These are phyloP conservation scores for Fusarium sp. DNA, from an alignment of 2,329 filamentous ascomycete genomes.

Conservation along the genomic window DNA sequence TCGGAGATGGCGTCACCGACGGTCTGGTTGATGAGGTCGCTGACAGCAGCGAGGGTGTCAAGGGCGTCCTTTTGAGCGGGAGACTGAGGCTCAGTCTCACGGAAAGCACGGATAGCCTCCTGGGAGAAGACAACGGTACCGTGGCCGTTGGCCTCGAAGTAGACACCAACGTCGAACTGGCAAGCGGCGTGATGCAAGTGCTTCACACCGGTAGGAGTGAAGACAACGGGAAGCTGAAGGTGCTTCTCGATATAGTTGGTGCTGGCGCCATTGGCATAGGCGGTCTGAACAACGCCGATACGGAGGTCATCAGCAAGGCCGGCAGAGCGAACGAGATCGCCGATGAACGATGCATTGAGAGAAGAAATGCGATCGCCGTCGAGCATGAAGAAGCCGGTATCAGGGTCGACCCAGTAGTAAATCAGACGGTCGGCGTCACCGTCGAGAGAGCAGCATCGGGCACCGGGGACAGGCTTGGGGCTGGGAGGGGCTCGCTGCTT, in stretches of 20 bases:
- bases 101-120: slow-evolving; percentile 82
- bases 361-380: slow-evolving; percentile 98
- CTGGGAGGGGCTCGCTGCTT: slow-evolving; percentile 89
- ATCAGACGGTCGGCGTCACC: slow-evolving; percentile 96
- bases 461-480: slow-evolving; percentile 79
- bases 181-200: slow-evolving; percentile 96
- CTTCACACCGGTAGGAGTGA: slow-evolving; percentile 96
- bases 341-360: slow-evolving; percentile 91
- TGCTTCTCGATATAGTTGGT: slow-evolving; percentile 92
- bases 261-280: slow-evolving; percentile 95
- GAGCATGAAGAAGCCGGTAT: slow-evolving; percentile 88
- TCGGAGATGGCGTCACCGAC: slow-evolving; percentile 97
- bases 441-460: slow-evolving; percentile 90
- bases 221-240: slow-evolving; percentile 88
- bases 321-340: slow-evolving; percentile 83
- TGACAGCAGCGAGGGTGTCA: slow-evolving; percentile 83
- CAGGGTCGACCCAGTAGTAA: slow-evolving; percentile 90
- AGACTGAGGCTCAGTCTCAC: slow-evolving; percentile 83
- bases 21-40: slow-evolving; percentile 96
- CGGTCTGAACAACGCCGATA: slow-evolving; percentile 95
- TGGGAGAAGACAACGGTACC: slow-evolving; percentile 95
- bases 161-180: slow-evolving; percentile 94
- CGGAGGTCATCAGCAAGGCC: slow-evolving; percentile 83
- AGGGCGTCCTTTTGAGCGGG: slow-evolving; percentile 92
- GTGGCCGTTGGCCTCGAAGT: slow-evolving; percentile 98